Percentiles rank a stretch among this genome's conserved stretches.
Evolutionary conservation across 2,329 filamentous ascomycete species (phyloP).

Genomic region (Venturia nashicola): DNA sequence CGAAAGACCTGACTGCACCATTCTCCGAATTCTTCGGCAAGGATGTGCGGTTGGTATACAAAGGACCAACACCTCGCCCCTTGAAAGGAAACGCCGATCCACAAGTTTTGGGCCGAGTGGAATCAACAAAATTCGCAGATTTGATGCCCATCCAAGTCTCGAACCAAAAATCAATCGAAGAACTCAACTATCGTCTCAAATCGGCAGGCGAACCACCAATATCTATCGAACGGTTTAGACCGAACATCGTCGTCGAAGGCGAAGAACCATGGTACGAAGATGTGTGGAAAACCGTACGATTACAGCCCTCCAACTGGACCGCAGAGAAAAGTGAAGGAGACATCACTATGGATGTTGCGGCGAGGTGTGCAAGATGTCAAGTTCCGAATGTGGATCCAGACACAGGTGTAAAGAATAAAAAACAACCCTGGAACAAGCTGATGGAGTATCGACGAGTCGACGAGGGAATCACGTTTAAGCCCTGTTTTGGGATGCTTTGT

Average conservation of each 20-base stretch:
- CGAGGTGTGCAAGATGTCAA: slow-evolving; percentile 47
- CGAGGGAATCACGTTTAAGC: slow-evolving; percentile 49
- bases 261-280: slow-evolving; percentile 49
- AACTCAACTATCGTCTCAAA: slow-evolving; percentile 43
- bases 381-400: slow-evolving; percentile 52
- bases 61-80: slow-evolving; percentile 44
- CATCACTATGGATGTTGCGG: slow-evolving; percentile 39
- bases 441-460: slow-evolving; percentile 50
- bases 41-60: slow-evolving; percentile 47
- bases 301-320: slow-evolving; percentile 19
- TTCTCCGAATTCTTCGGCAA: slow-evolving; percentile 46
- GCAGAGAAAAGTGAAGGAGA: slow-evolving; percentile 18
- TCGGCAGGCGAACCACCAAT: slow-evolving; percentile 33
- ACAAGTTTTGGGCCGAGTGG: slow-evolving; percentile 39
- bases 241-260: slow-evolving; percentile 50
- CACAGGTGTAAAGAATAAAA: slow-evolving; percentile 45
- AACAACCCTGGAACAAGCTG: slow-evolving; percentile 49
- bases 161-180: slow-evolving; percentile 41
- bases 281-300: slow-evolving; percentile 46
- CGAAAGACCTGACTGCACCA: slow-evolving; percentile 35
- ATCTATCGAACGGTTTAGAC: slow-evolving; percentile 49
- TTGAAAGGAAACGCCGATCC: slow-evolving; percentile 44
- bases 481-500: slow-evolving; percentile 55
- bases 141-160: slow-evolving; percentile 45
- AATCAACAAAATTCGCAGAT: slow-evolving; percentile 47